These are phyloP conservation scores for Fomitopsis pulvina DNA, from an alignment of 768 basidiomycete species.

Conservation along the genomic window DNA sequence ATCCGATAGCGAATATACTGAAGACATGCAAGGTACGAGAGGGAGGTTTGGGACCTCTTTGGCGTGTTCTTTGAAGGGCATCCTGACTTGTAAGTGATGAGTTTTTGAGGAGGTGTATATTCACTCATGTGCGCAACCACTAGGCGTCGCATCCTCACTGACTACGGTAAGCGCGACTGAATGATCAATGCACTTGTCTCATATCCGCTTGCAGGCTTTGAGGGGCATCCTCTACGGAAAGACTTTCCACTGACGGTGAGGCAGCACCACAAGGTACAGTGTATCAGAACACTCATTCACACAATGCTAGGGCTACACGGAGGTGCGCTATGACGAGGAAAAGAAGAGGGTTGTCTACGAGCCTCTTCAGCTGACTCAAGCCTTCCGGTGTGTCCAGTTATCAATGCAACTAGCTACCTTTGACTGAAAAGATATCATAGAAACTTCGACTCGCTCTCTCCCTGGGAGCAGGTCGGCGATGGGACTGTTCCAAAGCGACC, in stretches of 20 bases:
- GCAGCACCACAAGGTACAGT: too few relatives aligned
- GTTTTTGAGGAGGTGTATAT: constrained; percentile 4
- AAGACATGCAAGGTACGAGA: constrained; percentile 67
- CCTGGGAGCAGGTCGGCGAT: constrained; percentile 92
- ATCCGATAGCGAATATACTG: not conserved
- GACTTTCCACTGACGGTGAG: constrained; percentile 95
- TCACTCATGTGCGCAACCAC: constrained; percentile 10
- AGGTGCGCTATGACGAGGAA: constrained; percentile 97
- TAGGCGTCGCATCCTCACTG: constrained; percentile 94
- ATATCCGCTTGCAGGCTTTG: constrained; percentile 58
- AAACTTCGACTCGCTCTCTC: constrained; percentile 88
- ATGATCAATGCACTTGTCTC: not conserved
- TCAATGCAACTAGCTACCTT: not conserved
- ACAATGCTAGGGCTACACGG: constrained; percentile 82
- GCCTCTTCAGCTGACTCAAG: constrained; percentile 94
- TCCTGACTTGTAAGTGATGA: constrained; percentile 78
- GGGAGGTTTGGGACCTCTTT: constrained; percentile 97
- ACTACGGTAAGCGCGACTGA: constrained; percentile 63
- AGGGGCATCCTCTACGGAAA: constrained; percentile 95
- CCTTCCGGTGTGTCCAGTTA: constrained; percentile 69
- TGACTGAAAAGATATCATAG: constrained; percentile 31
- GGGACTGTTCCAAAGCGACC: constrained; percentile 53
- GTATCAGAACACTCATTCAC: not conserved
- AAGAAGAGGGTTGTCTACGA: constrained; percentile 96
- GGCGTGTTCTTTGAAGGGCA: constrained; percentile 96